Conservation (phyloP, 306 rosid species). For the Canavalia gladiata region DNA sequence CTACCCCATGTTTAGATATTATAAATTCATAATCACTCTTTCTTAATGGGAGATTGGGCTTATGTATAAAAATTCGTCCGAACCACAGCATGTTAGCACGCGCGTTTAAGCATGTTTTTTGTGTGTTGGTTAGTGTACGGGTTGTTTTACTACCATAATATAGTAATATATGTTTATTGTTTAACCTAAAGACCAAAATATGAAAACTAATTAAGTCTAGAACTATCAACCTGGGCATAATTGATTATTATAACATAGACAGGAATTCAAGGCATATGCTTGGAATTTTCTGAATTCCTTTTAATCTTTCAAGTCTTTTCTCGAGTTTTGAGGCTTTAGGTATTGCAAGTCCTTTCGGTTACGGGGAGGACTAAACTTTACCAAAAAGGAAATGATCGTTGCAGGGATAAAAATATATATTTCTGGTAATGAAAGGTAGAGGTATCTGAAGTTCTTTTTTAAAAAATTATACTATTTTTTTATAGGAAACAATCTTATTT, state of each 20-base stretch:
- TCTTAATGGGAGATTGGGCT: constrained; percentile 67
- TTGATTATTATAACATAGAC: background rate
- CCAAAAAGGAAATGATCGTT: constrained; percentile 24
- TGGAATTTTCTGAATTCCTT: constrained; percentile 28
- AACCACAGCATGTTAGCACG: constrained; percentile 78
- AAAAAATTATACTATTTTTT: too few relatives aligned
- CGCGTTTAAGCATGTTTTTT: constrained; percentile 76
- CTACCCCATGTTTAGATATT: constrained; percentile 59
- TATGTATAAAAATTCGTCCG: constrained; percentile 45
- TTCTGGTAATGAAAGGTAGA: background rate
- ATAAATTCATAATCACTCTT: constrained; percentile 68
- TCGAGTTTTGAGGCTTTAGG: constrained; percentile 30
- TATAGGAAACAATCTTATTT: too few relatives aligned
- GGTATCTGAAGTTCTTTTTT: too few relatives aligned
- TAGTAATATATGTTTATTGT: background rate
- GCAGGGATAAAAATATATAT: background rate
- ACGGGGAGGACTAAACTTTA: background rate
- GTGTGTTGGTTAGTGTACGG: constrained; percentile 62
- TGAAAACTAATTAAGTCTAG: background rate
- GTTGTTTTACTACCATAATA: constrained; percentile 43
- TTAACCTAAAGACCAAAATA: background rate
- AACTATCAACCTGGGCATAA: constrained; percentile 10
- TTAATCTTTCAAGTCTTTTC: background rate
- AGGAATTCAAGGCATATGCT: constrained; percentile 21
- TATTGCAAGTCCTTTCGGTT: background rate